Evolutionary conservation across 2,329 filamentous ascomycete genomes (phyloP).

Genomic region (Calycina marina): DNA sequence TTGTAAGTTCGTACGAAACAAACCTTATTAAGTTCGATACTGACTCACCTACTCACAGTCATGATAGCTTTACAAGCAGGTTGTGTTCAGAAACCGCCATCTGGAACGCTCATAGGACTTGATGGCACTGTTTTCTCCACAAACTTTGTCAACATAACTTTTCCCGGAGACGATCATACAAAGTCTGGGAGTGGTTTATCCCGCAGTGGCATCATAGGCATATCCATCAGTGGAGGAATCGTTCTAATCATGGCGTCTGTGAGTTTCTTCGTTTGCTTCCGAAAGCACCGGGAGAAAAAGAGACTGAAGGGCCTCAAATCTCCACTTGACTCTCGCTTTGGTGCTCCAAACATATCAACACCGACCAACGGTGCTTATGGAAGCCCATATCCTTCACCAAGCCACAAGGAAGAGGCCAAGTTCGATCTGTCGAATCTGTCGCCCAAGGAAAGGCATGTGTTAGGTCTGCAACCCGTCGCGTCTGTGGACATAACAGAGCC

Average conservation of each 20-base stretch:
- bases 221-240: neutral
- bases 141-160: conserved; percentile 12
- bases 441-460: neutral
- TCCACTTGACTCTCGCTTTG: conserved; percentile 16
- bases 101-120: conserved; percentile 13
- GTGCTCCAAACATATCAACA: conserved; percentile 15
- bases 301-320: conserved; percentile 8
- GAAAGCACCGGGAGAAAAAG: conserved; percentile 7
- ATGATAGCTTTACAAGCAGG: conserved; percentile 16
- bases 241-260: neutral
- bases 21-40: neutral
- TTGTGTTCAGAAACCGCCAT: conserved; percentile 15
- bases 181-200: conserved; percentile 8
- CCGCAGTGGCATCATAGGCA: conserved; percentile 8
- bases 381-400: neutral
- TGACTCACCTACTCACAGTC: conserved; percentile 10
- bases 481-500: neutral
- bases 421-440: neutral
- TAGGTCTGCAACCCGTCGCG: neutral
- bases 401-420: neutral
- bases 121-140: conserved; percentile 16
- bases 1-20: conserved; percentile 7
- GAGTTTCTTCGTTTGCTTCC: conserved; percentile 9
- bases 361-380: conserved; percentile 13
- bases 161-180: conserved; percentile 6